Evolutionary conservation across 2,329 filamentous ascomycete genomes (phyloP).

Genomic region (Diaporthe helianthi): DNA sequence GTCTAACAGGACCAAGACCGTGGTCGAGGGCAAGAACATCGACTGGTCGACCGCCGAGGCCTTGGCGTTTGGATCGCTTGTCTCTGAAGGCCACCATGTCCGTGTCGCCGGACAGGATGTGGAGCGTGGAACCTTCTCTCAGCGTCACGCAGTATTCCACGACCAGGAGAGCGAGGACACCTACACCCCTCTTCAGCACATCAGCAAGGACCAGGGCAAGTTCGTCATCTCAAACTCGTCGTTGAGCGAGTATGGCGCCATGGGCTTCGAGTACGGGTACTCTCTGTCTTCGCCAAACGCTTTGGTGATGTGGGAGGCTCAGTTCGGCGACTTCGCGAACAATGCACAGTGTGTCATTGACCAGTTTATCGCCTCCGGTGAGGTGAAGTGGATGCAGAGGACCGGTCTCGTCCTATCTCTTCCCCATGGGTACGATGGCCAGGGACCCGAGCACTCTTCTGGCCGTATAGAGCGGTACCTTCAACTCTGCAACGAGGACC

Average conservation of each 20-base stretch:
- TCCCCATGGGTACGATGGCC: slow-evolving; percentile 96
- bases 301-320: slow-evolving; percentile 98
- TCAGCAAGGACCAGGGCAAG: slow-evolving; percentile 90
- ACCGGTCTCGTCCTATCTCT: slow-evolving; percentile 96
- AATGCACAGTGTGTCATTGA: slow-evolving; percentile 99
- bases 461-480: slow-evolving; percentile 97
- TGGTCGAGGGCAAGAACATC: slow-evolving; percentile 90
- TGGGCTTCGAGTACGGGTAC: slow-evolving; percentile 99
- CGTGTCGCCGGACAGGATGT: slow-evolving; percentile 98
- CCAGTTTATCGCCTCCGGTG: slow-evolving; percentile 97
- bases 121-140: slow-evolving; percentile 98
- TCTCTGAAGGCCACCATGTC: slow-evolving; percentile 93
- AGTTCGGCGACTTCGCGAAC: slow-evolving; percentile 99
- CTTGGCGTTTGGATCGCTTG: slow-evolving; percentile 89
- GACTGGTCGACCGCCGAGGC: slow-evolving; percentile 98
- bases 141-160: slow-evolving; percentile 95
- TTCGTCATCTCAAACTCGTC: slow-evolving; percentile 99
- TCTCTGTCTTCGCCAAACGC: slow-evolving; percentile 96
- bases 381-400: slow-evolving; percentile 98
- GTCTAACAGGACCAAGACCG: slow-evolving; percentile 85
- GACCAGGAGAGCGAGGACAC: slow-evolving; percentile 95
- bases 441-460: slow-evolving; percentile 97
- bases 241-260: slow-evolving; percentile 71
- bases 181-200: slow-evolving; percentile 89
- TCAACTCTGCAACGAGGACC: slow-evolving; percentile 97